These are phyloP conservation scores for Ophiostoma fasciatum DNA, from an alignment of 2,329 filamentous ascomycete species.

Conservation along the genomic window DNA sequence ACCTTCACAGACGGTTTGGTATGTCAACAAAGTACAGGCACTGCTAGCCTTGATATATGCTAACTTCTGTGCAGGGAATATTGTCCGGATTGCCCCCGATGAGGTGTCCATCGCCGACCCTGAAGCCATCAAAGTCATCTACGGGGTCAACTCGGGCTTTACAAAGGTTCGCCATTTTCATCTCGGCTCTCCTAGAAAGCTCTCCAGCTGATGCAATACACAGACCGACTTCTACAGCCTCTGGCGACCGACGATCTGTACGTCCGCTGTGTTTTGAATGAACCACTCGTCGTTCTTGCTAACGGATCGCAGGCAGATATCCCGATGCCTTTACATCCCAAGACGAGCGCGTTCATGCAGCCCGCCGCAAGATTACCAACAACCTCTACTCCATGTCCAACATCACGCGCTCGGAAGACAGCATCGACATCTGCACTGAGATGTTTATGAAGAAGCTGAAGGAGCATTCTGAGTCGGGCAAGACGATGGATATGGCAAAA, in stretches of 20 bases:
- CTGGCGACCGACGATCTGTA: background rate
- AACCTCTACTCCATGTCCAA: background rate
- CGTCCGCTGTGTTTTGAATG: too few relatives aligned
- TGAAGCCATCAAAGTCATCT: background rate
- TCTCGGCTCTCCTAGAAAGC: too few relatives aligned
- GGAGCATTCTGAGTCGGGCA: background rate
- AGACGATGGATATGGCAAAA: background rate
- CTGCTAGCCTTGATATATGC: too few relatives aligned
- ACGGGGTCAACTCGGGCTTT: background rate
- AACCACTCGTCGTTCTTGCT: too few relatives aligned
- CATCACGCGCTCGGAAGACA: background rate
- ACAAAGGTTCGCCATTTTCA: too few relatives aligned
- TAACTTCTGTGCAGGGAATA: too few relatives aligned
- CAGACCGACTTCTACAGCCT: background rate
- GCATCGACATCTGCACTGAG: background rate
- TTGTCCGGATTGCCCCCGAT: background rate
- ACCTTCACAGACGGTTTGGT: background rate
- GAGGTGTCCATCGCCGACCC: background rate
- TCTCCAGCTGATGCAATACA: too few relatives aligned
- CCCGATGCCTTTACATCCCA: background rate
- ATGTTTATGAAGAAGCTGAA: background rate
- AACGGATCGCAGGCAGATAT: too few relatives aligned
- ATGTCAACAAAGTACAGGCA: too few relatives aligned
- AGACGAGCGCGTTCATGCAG: background rate
- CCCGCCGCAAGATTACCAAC: background rate